Conservation (phyloP, 768 basidiomycete species). For the Steccherinum ochraceum region DNA sequence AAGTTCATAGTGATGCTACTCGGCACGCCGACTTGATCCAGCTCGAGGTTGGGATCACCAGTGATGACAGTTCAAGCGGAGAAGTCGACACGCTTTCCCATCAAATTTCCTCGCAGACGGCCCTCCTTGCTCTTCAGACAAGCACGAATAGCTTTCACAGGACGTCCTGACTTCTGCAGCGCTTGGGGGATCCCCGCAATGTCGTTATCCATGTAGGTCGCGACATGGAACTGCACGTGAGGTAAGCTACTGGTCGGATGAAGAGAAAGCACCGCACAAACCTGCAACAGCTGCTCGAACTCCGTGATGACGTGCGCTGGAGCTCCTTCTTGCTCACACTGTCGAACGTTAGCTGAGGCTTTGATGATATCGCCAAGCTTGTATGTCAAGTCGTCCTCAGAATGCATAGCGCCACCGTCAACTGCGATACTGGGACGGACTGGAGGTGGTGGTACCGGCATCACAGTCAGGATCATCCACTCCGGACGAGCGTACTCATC, state of each 20-base stretch:
- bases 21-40: constrained; percentile 96
- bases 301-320: constrained; percentile 93
- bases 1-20: constrained; percentile 93
- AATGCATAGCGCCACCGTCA: constrained; percentile 92
- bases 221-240: constrained; percentile 84
- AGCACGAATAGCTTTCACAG: constrained; percentile 96
- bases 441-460: constrained; percentile 95
- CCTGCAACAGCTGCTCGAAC: constrained; percentile 93
- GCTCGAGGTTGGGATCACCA: constrained; percentile 91
- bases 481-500: constrained; percentile 94
- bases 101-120: constrained; percentile 91
- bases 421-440: constrained; percentile 97
- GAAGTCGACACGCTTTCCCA: constrained; percentile 99
- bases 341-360: constrained; percentile 82
- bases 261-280: constrained; percentile 25
- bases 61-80: constrained; percentile 98
- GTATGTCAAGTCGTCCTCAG: constrained; percentile 97
- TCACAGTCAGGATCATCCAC: constrained; percentile 98
- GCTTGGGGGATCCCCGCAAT: constrained; percentile 97
- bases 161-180: constrained; percentile 92
- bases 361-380: constrained; percentile 96
- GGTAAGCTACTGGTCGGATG: neutral
- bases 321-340: constrained; percentile 92
- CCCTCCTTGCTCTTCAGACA: constrained; percentile 98
- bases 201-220: constrained; percentile 99